Evolutionary conservation across 805 yeast species (phyloP), one percentile per base, ranked within the genome.

Genomic region (Kockiozyma suomiensis): DNA sequence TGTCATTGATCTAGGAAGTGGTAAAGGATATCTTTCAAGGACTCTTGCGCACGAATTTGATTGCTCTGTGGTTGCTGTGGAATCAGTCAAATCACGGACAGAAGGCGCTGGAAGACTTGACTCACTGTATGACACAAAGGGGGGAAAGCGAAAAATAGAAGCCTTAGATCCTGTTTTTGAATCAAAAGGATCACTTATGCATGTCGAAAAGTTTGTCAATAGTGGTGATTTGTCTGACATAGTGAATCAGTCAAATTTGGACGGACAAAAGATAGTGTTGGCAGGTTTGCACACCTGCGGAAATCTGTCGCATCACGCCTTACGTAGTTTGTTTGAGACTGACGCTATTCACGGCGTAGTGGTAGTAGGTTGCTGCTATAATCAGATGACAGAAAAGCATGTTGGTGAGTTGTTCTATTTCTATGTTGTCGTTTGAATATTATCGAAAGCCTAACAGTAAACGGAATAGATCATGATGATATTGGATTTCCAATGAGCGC

Each of bases 361-460:
- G 6, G 70, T 62, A 10, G 68, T 67, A 12, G 69, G 69, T 4
- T 67, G 69, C 54, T 67, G 69, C 45, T 67, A 66, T 42, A 67
- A 67, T 49, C 52, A 67, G 41, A 58, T 67, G 62, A 55, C 67
- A 15, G 65, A 66, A 25, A 42, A 49, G 25, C 35, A 25, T 21
- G 50, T 21, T 15, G 54, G 59, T 45, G 42, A 3, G 56, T 32
- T 21, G n/a, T n/a, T n/a, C n/a, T n/a, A n/a, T n/a, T n/a, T n/a
- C n/a, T n/a, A n/a, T n/a, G n/a, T n/a, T n/a, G n/a, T n/a, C n/a
- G n/a, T n/a, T n/a, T n/a, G n/a, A n/a, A n/a, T n/a, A n/a, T n/a
- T n/a, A n/a, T n/a, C n/a, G n/a, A n/a, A n/a, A n/a, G n/a, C n/a
- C 32, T 13, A 13, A 15, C 25, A 15, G 15, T n/a, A 25, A 5